Conservation (phyloP, 2,329 filamentous ascomycete species). For the Diaporthe humulicola region DNA sequence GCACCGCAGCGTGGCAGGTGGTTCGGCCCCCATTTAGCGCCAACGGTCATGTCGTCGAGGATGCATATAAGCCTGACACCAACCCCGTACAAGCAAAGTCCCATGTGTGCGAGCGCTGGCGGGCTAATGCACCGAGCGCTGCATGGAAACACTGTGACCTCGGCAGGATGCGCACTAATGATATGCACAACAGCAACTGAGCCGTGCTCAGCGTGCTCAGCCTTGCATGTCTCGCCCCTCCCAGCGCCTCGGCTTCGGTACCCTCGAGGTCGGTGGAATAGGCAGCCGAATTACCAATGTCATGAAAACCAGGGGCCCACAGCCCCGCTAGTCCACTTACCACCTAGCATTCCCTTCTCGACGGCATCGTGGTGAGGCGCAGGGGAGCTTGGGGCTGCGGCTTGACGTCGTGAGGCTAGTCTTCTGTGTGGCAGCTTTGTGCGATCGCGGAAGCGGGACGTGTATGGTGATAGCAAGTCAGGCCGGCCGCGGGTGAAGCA, state of each 20-base stretch:
- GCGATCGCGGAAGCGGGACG: background rate
- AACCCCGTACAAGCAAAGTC: background rate
- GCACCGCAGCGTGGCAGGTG: slow-evolving; percentile 3
- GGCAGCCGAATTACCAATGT: slow-evolving; percentile 16
- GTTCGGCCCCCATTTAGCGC: slow-evolving; percentile 16
- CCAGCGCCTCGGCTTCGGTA: background rate
- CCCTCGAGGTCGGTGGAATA: background rate
- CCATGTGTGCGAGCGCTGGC: background rate
- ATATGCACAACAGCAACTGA: background rate
- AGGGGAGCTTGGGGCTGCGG: background rate
- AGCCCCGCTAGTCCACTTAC: background rate
- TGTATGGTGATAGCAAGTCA: background rate
- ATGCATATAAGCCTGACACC: slow-evolving; percentile 25
- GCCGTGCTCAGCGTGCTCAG: background rate
- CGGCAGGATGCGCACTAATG: background rate
- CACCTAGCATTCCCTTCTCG: background rate
- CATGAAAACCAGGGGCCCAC: background rate
- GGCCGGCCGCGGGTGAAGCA: background rate
- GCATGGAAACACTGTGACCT: slow-evolving; percentile 14
- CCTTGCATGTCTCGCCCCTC: background rate
- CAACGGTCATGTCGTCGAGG: background rate
- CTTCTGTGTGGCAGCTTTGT: slow-evolving; percentile 1
- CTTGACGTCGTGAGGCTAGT: background rate
- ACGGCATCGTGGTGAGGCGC: slow-evolving; percentile 20
- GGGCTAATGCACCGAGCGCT: slow-evolving; percentile 20